phyloP scores from a whole-genome alignment of 257 asterid species.

The Capsicum rhomboideum region DNA sequence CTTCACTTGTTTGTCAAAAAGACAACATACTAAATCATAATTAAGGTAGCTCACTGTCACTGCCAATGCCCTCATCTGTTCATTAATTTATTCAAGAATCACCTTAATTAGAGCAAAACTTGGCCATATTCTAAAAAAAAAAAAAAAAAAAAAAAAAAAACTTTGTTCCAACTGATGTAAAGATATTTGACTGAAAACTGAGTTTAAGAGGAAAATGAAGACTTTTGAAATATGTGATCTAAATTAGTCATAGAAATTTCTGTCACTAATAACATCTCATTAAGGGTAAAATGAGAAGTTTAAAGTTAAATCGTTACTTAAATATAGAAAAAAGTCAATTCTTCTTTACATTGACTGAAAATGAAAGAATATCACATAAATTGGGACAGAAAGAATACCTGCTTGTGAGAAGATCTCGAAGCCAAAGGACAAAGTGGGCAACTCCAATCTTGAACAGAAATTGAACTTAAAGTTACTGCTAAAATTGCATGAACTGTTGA shows the following conservation, averaged over 20 bases:
- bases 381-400: slow-evolving; percentile 25
- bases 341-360: not conserved
- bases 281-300: too few species aligned
- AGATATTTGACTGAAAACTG: too few species aligned
- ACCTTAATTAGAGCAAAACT: not conserved
- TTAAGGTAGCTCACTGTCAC: slow-evolving; percentile 44
- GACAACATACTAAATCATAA: slow-evolving; percentile 65
- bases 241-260: too few species aligned
- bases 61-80: slow-evolving; percentile 63
- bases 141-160: too few species aligned
- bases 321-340: too few species aligned
- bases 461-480: slow-evolving; percentile 51
- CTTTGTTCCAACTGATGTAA: too few species aligned
- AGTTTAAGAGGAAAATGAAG: too few species aligned
- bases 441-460: slow-evolving; percentile 63
- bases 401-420: slow-evolving; percentile 52
- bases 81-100: not conserved
- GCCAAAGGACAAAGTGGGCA: slow-evolving; percentile 76
- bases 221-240: too few species aligned
- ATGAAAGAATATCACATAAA: not conserved
- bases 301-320: too few species aligned
- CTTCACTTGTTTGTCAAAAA: slow-evolving; percentile 42
- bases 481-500: slow-evolving; percentile 54
- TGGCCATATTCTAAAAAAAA: not conserved
- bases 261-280: too few species aligned